Evolutionary conservation across 2,329 filamentous ascomycete genomes (phyloP).

Genomic region (Penicillium sp.): DNA sequence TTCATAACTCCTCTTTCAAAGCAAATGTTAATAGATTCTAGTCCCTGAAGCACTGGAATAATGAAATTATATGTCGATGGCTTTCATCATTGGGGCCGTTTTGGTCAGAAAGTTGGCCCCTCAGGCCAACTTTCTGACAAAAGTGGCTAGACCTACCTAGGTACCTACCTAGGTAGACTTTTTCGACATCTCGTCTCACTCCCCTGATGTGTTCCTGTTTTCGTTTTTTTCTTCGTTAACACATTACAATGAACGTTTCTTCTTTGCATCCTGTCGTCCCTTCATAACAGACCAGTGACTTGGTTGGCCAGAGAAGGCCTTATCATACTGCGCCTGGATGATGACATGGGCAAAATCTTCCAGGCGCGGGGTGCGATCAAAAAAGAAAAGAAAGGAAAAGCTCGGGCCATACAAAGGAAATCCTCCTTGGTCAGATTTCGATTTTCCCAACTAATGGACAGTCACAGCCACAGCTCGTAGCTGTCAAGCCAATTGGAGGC

Average conservation of each 20-base stretch:
- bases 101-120: neutral
- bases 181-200: neutral
- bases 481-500: neutral
- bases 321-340: neutral
- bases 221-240: neutral
- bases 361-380: slow-evolving; percentile 4
- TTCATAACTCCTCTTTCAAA: neutral
- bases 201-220: neutral
- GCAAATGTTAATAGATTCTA: neutral
- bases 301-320: neutral
- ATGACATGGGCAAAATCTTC: neutral
- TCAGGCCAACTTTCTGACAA: neutral
- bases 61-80: neutral
- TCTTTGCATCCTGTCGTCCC: neutral
- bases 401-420: neutral
- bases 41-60: neutral
- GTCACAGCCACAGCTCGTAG: neutral
- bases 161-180: no score
- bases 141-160: neutral
- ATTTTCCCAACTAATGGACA: slow-evolving; percentile 1
- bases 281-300: neutral
- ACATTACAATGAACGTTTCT: neutral
- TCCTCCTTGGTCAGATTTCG: neutral
- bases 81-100: neutral
- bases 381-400: neutral